Percentiles rank a stretch among this genome's conserved stretches.
These are phyloP conservation scores for Cordyceps tenuipes DNA, from an alignment of 2,329 filamentous ascomycete genomes.

Conservation along the genomic window DNA sequence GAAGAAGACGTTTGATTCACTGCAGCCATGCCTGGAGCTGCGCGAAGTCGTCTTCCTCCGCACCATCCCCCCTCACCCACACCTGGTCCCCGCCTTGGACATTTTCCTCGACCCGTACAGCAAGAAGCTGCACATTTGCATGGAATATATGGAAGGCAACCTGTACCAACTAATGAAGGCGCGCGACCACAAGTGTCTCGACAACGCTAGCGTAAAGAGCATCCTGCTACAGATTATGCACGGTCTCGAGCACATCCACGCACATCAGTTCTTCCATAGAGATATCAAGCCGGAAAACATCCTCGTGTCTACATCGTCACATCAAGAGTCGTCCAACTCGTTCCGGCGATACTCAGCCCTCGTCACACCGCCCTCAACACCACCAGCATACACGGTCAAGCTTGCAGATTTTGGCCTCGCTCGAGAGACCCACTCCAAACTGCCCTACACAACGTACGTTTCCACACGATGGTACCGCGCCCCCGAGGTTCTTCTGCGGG, in stretches of 20 bases:
- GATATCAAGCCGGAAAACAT: conserved; percentile 99
- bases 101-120: conserved; percentile 96
- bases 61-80: conserved; percentile 76
- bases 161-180: conserved; percentile 99
- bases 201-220: conserved; percentile 89
- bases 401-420: conserved; percentile 97
- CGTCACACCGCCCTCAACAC: conserved; percentile 90
- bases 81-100: conserved; percentile 93
- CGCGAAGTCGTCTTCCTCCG: conserved; percentile 95
- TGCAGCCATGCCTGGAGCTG: conserved; percentile 81
- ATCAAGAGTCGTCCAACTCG: conserved; percentile 70
- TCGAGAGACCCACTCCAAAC: conserved; percentile 92
- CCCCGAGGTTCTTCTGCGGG: conserved; percentile 85
- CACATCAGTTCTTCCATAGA: conserved; percentile 95
- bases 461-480: conserved; percentile 98
- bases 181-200: conserved; percentile 86
- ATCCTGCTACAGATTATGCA: conserved; percentile 96
- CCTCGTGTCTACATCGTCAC: conserved; percentile 83
- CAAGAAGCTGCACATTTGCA: conserved; percentile 94
- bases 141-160: conserved; percentile 99
- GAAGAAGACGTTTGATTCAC: conserved; percentile 98
- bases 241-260: conserved; percentile 93
- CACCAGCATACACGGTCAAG: conserved; percentile 90
- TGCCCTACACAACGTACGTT: conserved; percentile 96
- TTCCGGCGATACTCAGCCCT: conserved; percentile 90